Percentiles rank a stretch among this genome's conserved stretches.
Evolutionary conservation across 345 rosid genomes (phyloP).

Genomic region (Salix dunnii): DNA sequence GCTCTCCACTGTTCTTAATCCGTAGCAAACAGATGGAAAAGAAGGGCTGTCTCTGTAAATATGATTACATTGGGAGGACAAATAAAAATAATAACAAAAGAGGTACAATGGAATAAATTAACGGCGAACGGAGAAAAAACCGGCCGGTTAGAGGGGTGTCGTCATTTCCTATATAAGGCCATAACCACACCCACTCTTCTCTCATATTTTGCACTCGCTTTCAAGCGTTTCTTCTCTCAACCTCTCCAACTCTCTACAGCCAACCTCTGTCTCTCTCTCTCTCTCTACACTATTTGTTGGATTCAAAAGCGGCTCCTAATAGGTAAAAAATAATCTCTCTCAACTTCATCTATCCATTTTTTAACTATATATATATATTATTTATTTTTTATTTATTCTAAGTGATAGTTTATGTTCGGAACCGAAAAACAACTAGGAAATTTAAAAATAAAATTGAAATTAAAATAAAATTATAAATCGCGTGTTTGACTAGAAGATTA

Average conservation of each 20-base stretch:
- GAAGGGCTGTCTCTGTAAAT: background rate
- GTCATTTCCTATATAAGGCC: slow-evolving; percentile 58
- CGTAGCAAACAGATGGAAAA: background rate
- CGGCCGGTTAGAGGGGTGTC: slow-evolving; percentile 35
- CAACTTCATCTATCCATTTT: slow-evolving; percentile 5
- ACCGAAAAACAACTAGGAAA: background rate
- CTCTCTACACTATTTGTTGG: slow-evolving; percentile 5
- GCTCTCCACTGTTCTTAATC: background rate
- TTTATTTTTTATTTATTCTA: background rate
- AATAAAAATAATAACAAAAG: slow-evolving; percentile 2
- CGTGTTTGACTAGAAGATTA: slow-evolving; percentile 17
- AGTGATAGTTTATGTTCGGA: background rate
- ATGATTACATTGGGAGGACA: background rate
- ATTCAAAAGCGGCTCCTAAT: slow-evolving; percentile 15
- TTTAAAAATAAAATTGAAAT: slow-evolving; percentile 1
- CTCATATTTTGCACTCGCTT: slow-evolving; percentile 11
- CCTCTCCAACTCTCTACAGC: slow-evolving; percentile 13
- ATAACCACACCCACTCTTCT: slow-evolving; percentile 8
- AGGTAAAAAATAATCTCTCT: slow-evolving; percentile 32
- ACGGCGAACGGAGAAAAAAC: slow-evolving; percentile 35
- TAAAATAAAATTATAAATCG: background rate
- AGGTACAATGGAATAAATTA: slow-evolving; percentile 7
- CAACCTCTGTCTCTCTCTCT: slow-evolving; percentile 24
- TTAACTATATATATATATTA: background rate
- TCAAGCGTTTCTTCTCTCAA: background rate